Evolutionary conservation across 768 basidiomycete genomes (phyloP), one percentile per base, ranked within the genome.

Genomic region (Rubroboletus satanas): DNA sequence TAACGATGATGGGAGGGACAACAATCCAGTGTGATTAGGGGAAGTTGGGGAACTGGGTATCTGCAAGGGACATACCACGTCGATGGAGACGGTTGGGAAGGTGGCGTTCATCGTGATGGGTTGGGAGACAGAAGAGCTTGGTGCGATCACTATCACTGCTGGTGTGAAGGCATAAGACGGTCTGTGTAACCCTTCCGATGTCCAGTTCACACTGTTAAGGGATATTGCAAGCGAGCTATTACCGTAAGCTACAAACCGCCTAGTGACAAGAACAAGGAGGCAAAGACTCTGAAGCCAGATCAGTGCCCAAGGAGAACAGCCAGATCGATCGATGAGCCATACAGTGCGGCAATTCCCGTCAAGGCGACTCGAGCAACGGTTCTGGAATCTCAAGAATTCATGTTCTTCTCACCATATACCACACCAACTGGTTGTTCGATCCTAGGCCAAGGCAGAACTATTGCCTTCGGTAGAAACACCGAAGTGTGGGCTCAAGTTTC

Each of bases 1-100:
- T 17, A n/a, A 17, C 4, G 21, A 5, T 26, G 28, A 31, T 18
- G 17, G 1, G n/a, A 32, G 18, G 7, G 21, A 55, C 9, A 21
- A 31, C 8, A n/a, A 18, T 18, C 36, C 12, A 32, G 42, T 12
- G 6, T 54, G 1, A n/a, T n/a, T n/a, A 51, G 48, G n/a, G 28
- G 2, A 26, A 5, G 11, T 23, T 2, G 21, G 21, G 21, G 21
- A 21, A 21, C 11, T 49, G 23, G 11, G 26, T 14, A 28, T 33
- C 21, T 38, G 33, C 11, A 9, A 17, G 9, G 31, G 43, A 57
- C 70, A 9, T 55, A 70, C 68, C 33, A 70, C 59, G 47, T 72
- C 70, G 47, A 70, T 70, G 18, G 70, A 60, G 26, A 70, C 66
- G 18, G 55, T 70, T 2, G 68, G 70, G 4, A 59, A 56, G 36